phyloP scores from a whole-genome alignment of 306 rosid genomes.

The Hippophae tibetana region DNA sequence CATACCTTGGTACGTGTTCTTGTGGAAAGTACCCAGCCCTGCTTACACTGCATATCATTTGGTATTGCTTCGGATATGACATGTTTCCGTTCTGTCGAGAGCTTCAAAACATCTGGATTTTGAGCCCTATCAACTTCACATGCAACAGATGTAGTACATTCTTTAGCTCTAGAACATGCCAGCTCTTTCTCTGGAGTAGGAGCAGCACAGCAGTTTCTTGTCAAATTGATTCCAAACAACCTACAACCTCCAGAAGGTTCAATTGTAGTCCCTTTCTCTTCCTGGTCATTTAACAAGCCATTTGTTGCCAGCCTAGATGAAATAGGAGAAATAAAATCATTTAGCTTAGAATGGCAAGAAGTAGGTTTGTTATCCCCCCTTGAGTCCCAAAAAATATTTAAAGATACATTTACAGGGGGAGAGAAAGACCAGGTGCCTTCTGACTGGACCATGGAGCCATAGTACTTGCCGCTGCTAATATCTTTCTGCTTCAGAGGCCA shows the following conservation, averaged over 20 bases:
- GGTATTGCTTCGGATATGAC: constrained; percentile 19
- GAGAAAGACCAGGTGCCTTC: constrained; percentile 53
- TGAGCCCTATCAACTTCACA: constrained; percentile 33
- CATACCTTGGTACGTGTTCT: constrained; percentile 79
- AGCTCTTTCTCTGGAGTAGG: constrained; percentile 33
- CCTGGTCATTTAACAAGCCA: constrained; percentile 16
- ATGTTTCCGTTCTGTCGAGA: constrained; percentile 39
- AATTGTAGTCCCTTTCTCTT: constrained; percentile 30
- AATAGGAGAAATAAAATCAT: constrained; percentile 22
- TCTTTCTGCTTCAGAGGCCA: constrained; percentile 43
- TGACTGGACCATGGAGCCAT: constrained; percentile 23
- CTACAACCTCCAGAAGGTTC: constrained; percentile 40
- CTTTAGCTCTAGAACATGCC: constrained; percentile 33
- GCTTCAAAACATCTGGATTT: constrained; percentile 25
- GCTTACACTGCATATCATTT: constrained; percentile 43
- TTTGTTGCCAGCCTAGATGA: constrained; percentile 27
- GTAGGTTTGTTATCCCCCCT: constrained; percentile 21
- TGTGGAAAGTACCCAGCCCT: constrained; percentile 28
- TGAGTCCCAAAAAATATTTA: constrained; percentile 34
- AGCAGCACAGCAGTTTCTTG: constrained; percentile 17
- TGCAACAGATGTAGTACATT: constrained; percentile 25
- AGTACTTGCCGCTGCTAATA: constrained; percentile 15
- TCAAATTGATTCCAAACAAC: constrained; percentile 65
- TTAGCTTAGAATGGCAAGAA: constrained; percentile 11
- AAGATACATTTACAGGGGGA: constrained; percentile 35